These are phyloP conservation scores for Trichoderma cornu-damae DNA, from an alignment of 2,329 filamentous ascomycete genomes.

Conservation along the genomic window DNA sequence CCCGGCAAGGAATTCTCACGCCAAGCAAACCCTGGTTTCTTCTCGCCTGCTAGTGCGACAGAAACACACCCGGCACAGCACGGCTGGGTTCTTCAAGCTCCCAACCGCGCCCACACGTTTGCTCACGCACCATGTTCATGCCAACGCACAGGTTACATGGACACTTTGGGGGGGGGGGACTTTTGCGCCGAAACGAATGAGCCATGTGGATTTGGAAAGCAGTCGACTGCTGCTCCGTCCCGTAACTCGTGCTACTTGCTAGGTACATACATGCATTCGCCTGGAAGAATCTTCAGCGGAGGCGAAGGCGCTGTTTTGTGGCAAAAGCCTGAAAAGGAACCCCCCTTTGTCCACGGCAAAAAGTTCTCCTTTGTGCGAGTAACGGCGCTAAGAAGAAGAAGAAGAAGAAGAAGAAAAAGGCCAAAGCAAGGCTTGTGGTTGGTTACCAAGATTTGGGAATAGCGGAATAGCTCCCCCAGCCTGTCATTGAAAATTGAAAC, in stretches of 20 bases:
- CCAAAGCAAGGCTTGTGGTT: slow-evolving; percentile 15
- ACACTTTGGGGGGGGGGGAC: no score
- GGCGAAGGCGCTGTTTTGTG: not conserved
- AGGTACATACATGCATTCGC: slow-evolving; percentile 14
- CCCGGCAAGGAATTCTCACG: not conserved
- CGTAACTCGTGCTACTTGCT: no score
- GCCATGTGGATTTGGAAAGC: slow-evolving; percentile 13
- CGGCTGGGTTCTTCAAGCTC: not conserved
- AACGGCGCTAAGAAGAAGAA: slow-evolving; percentile 9
- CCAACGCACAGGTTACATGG: not conserved
- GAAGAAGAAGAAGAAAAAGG: not conserved
- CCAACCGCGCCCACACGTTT: slow-evolving; percentile 2
- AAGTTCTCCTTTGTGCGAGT: no score
- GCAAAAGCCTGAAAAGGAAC: no score
- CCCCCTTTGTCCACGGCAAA: not conserved
- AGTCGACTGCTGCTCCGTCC: no score
- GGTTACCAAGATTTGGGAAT: slow-evolving; percentile 14
- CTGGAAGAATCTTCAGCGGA: slow-evolving; percentile 15
- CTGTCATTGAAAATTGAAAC: slow-evolving; percentile 11
- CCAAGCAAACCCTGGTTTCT: not conserved
- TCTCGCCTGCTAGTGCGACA: not conserved
- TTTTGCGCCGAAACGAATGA: not conserved
- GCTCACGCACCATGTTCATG: not conserved
- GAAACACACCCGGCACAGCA: not conserved
- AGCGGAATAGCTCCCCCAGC: not conserved